phyloP scores from a whole-genome alignment of 805 yeast species.

The Saturnispora saitoi region DNA sequence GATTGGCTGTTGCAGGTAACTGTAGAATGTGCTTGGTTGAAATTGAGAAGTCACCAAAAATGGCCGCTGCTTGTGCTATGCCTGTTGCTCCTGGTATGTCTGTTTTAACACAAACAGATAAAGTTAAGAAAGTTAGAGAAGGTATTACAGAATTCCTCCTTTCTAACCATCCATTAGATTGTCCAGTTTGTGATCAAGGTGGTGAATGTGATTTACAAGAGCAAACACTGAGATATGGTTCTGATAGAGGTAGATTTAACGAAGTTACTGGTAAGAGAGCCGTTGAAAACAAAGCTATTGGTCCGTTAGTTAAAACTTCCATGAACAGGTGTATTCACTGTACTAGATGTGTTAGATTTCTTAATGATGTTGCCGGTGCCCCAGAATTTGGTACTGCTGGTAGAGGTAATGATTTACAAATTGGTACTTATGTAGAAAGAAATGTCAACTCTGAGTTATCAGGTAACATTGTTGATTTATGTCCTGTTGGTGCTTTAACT shows the following conservation, averaged over 20 bases:
- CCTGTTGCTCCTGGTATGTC: slow-evolving; percentile 90
- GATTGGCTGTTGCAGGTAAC: slow-evolving; percentile 84
- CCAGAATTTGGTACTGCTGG: slow-evolving; percentile 86
- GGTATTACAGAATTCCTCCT: slow-evolving; percentile 85
- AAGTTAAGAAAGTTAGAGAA: slow-evolving; percentile 76
- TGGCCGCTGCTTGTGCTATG: slow-evolving; percentile 86
- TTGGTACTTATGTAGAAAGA: slow-evolving; percentile 81
- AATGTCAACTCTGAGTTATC: slow-evolving; percentile 78
- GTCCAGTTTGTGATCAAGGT: slow-evolving; percentile 92
- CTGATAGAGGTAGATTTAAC: slow-evolving; percentile 77
- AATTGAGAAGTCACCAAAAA: slow-evolving; percentile 81
- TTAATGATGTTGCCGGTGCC: slow-evolving; percentile 89
- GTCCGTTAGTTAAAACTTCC: slow-evolving; percentile 81
- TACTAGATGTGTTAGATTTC: slow-evolving; percentile 82
- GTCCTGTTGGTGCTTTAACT: slow-evolving; percentile 90
- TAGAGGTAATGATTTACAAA: slow-evolving; percentile 87
- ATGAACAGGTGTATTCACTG: slow-evolving; percentile 93
- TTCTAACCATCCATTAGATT: slow-evolving; percentile 85
- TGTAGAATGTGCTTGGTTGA: slow-evolving; percentile 92
- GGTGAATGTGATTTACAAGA: slow-evolving; percentile 92
- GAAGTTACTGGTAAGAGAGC: slow-evolving; percentile 84
- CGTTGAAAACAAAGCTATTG: slow-evolving; percentile 82
- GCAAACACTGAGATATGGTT: slow-evolving; percentile 73
- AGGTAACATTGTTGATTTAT: slow-evolving; percentile 78
- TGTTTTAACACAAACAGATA: slow-evolving; percentile 67